Evolutionary conservation across 73 alveolate genomes (phyloP), one percentile per base, ranked within the genome.

Genomic region (Breviolum minutum): DNA sequence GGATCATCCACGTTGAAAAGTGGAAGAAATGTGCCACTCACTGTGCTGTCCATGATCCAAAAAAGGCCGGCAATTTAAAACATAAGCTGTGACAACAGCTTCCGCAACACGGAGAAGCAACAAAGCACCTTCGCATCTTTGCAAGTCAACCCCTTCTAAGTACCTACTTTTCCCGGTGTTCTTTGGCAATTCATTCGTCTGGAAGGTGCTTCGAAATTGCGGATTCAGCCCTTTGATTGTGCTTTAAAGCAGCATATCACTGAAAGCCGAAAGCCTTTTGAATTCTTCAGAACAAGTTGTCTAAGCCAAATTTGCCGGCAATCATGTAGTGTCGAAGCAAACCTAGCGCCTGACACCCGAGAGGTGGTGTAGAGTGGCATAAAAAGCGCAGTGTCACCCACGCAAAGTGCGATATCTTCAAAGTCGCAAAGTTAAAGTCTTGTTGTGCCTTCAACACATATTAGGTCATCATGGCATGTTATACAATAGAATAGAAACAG

Each of bases 261-360:
- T 73, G 83, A 29, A 60, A 77, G 86, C 86, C 54, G 54, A 40
- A 40, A 2, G 54, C 54, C 54, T 68, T 17, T 68, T 68, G 77
- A 22, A 17, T 14, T 22, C 69, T 81, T 90, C 66, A 90, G 63
- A 90, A 90, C 16, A 90, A 71, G 97, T 30, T 32, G 97, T 70
- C 97, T 64, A 90, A 22, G 27, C 97, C 97, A 71, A 90, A 90
- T 48, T 90, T 90, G 77, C 97, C 97, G 22, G 97, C 97, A 62
- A 90, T 90, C 97, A 90, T 61, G 64, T 90, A 90, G 88, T 90
- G 97, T 79, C 97, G 97, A 27, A 90, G 97, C 63, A 90, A 22
- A 26, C 22, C 77, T 6, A 90, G 62, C 17, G 95, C 95, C 95
- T 88, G 73, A 12, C 80, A 54, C 32, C 29, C 69, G 20, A 17